phyloP scores from a whole-genome alignment of 805 yeast species.

The Saturnispora mendoncae region DNA sequence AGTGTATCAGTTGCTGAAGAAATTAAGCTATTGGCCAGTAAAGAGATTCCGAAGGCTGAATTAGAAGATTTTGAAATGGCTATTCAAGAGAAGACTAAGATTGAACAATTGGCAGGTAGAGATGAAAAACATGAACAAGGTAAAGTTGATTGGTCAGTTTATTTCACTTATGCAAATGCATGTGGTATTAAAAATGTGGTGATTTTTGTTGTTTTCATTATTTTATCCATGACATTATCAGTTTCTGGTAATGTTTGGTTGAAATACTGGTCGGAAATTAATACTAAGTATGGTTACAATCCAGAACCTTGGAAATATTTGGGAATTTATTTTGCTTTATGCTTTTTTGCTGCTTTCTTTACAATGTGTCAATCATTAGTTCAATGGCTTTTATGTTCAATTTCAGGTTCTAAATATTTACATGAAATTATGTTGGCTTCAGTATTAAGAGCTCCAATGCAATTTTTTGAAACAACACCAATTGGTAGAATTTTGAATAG shows the following conservation, averaged over 20 bases:
- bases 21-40: constrained; percentile 24
- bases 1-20: constrained; percentile 21
- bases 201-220: constrained; percentile 45
- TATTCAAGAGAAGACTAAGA: constrained; percentile 30
- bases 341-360: constrained; percentile 55
- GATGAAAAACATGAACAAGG: constrained; percentile 89
- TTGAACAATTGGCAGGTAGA: constrained; percentile 33
- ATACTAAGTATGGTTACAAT: constrained; percentile 57
- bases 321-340: constrained; percentile 66
- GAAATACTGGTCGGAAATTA: constrained; percentile 94
- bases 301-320: constrained; percentile 67
- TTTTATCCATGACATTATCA: constrained; percentile 50
- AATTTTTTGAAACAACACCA: constrained; percentile 92
- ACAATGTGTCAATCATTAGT: constrained; percentile 58
- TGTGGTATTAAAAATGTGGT: constrained; percentile 65
- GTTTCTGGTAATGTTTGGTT: constrained; percentile 84
- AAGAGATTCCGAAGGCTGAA: constrained; percentile 56
- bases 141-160: constrained; percentile 82
- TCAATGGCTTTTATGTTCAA: constrained; percentile 74
- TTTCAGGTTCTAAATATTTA: constrained; percentile 67
- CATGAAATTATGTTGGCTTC: constrained; percentile 66
- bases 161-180: constrained; percentile 75
- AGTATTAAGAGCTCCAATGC: constrained; percentile 87
- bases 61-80: constrained; percentile 35
- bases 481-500: constrained; percentile 86